A percentile compares a stretch with the other conserved stretches of the same genome.
Conservation (phyloP, 345 rosid species). For the Garcia nutans region DNA sequence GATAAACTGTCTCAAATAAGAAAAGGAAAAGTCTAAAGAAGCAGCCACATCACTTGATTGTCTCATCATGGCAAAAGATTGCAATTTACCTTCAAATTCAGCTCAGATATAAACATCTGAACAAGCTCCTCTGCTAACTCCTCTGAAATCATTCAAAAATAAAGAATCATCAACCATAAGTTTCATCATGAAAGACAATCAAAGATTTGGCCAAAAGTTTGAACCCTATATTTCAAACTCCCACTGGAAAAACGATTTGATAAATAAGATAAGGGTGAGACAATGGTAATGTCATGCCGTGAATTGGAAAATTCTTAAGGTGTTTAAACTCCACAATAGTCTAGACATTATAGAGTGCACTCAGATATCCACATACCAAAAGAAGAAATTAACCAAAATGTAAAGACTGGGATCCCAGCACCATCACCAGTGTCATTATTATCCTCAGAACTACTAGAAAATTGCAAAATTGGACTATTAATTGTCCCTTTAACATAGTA, state of each 20-base stretch:
- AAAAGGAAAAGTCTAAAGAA: constrained; percentile 2
- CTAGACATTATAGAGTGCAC: not conserved
- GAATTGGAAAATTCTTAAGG: not conserved
- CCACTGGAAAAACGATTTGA: not conserved
- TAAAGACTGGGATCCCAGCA: constrained; percentile 63
- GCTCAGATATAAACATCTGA: constrained; percentile 69
- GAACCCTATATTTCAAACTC: not conserved
- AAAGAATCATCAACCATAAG: constrained; percentile 3
- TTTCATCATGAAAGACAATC: not conserved
- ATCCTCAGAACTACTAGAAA: constrained; percentile 51
- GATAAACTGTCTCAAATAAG: not conserved
- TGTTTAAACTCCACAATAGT: not conserved
- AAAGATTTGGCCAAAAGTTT: not conserved
- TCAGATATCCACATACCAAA: constrained; percentile 46
- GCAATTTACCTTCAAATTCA: constrained; percentile 63
- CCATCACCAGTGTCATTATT: constrained; percentile 68
- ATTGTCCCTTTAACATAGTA: constrained; percentile 49
- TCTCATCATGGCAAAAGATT: not conserved
- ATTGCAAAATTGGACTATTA: constrained; percentile 57
- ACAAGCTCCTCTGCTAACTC: constrained; percentile 70
- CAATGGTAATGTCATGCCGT: not conserved
- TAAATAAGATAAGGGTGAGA: not conserved
- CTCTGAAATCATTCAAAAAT: constrained; percentile 45
- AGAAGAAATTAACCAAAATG: constrained; percentile 52
- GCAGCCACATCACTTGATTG: not conserved